Base-by-base conservation (phyloP, 2,329 filamentous ascomycete species). In the Xylaria sp. region DNA sequence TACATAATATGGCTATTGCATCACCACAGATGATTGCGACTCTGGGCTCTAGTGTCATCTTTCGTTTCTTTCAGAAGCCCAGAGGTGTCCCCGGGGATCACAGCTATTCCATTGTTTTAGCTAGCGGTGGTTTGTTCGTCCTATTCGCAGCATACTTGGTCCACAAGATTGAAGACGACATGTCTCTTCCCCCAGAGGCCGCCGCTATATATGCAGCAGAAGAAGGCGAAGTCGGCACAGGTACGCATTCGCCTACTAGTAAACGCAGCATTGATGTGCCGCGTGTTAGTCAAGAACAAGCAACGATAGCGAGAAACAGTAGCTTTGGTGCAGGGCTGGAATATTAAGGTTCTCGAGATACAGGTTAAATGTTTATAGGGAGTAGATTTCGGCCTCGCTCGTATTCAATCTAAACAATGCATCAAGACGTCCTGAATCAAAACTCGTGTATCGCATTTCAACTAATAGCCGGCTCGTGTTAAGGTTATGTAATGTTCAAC, bases 1-100 rank as follows among this genome's bases (percentile, higher is more conserved):
- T 98, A 63, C 95, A 98, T 83, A 98, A 98, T 79, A 95, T 98
- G 82, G 91, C 94, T 17, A 92, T 98, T 73, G 93, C 94, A 0
- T 90, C 93, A 5, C 95, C 95, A 1, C 95, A 98, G 78, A 94
- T 97, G 69, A 86, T 97, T 63, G 94, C 95, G 11, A 97, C 94
- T 6, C 82, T 97, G 33, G 89, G 92, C 28, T 95, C 93, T 68
- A 94, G 92, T 76, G 83, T 92, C 68, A 92, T 98, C 70, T 98
- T 98, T 83, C 90, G 89, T 77, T 83, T 91, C 48, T 87, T 95
- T 75, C 94, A 98, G 82, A 97, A 97, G 80, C 93, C 93, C 0
- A 87, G 95, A 71, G 94, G 94, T 4, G 88, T 87, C 4, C 91
- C 93, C 0, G 94, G 93, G 40, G 95, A 98, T 81, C 89, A 92